These are phyloP conservation scores for Fusarium robinianum DNA, from an alignment of 2,329 filamentous ascomycete species.

Conservation along the genomic window DNA sequence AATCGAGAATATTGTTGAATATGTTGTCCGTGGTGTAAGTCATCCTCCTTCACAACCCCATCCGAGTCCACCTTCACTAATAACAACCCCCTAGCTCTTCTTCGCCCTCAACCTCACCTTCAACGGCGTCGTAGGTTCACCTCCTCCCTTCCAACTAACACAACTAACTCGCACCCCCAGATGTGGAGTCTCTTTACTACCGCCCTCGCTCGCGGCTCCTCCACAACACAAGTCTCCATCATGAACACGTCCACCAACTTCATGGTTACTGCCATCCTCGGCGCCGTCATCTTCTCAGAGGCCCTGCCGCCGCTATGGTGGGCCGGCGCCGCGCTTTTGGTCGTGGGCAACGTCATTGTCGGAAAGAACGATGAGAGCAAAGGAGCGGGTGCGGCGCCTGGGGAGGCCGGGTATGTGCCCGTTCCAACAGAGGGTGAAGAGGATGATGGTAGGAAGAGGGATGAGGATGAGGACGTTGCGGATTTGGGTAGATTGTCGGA, in stretches of 20 bases:
- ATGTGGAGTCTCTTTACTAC: slow-evolving; percentile 87
- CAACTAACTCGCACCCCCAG: slow-evolving; percentile 35
- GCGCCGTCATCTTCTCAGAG: slow-evolving; percentile 72
- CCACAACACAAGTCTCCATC: slow-evolving; percentile 78
- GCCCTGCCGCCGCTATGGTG: slow-evolving; percentile 75
- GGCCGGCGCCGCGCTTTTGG: slow-evolving; percentile 71
- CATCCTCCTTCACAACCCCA: background rate
- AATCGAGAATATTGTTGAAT: slow-evolving; percentile 51
- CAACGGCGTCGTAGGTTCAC: slow-evolving; percentile 65
- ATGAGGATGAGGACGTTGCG: slow-evolving; percentile 43
- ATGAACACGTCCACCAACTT: slow-evolving; percentile 85
- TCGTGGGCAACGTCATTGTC: slow-evolving; percentile 78
- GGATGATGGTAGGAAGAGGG: slow-evolving; percentile 30
- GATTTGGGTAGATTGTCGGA: slow-evolving; percentile 40
- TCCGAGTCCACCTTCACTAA: slow-evolving; percentile 4
- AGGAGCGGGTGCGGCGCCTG: slow-evolving; percentile 27
- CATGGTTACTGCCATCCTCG: slow-evolving; percentile 74
- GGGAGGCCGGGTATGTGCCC: slow-evolving; percentile 38
- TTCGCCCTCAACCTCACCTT: slow-evolving; percentile 76
- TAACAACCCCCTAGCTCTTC: slow-evolving; percentile 59
- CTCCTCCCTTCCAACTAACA: background rate
- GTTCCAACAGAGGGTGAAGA: slow-evolving; percentile 35
- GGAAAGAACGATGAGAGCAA: slow-evolving; percentile 66
- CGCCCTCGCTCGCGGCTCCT: slow-evolving; percentile 73
- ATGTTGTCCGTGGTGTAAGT: slow-evolving; percentile 55